Evolutionary conservation across 352 stramenopile genomes (phyloP).

Genomic region (Elongisporangium undulatum): DNA sequence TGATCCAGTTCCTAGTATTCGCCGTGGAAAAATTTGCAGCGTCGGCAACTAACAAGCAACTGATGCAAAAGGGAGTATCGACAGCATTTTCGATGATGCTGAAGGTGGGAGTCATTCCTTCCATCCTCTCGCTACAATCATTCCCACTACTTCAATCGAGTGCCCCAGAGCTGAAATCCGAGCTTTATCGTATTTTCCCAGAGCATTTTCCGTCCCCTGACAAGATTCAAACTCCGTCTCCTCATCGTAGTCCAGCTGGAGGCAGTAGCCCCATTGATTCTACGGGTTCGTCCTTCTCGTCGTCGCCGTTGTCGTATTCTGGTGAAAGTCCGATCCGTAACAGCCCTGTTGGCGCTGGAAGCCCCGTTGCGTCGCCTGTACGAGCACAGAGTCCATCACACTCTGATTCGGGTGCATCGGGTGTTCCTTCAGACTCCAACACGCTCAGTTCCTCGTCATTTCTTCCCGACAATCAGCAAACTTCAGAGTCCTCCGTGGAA

Average conservation of each 20-base stretch:
- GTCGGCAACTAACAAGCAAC: constrained; percentile 59
- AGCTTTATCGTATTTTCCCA: constrained; percentile 78
- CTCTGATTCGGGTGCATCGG: constrained; percentile 52
- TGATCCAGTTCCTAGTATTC: constrained; percentile 86
- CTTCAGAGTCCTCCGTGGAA: constrained; percentile 25
- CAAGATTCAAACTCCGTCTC: constrained; percentile 31
- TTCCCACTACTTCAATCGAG: constrained; percentile 68
- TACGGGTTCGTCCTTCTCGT: constrained; percentile 24
- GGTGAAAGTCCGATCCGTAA: constrained; percentile 42
- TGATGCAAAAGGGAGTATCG: constrained; percentile 83
- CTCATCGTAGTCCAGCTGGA: constrained; percentile 13
- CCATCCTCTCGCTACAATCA: constrained; percentile 65
- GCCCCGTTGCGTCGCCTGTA: constrained; percentile 50
- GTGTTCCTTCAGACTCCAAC: constrained; percentile 50
- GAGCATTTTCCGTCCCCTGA: constrained; percentile 75
- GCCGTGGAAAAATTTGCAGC: constrained; percentile 83
- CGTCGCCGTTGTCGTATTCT: constrained; percentile 26
- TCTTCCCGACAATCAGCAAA: constrained; percentile 56
- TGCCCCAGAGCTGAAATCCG: constrained; percentile 59
- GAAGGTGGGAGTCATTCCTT: constrained; percentile 71
- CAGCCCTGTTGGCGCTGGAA: constrained; percentile 44
- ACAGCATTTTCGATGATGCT: constrained; percentile 70
- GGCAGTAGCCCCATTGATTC: constrained; percentile 42
- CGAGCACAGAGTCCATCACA: constrained; percentile 59
- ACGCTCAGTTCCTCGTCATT: constrained; percentile 78